Conservation (phyloP, 768 basidiomycete species). For the Russula emetica region DNA sequence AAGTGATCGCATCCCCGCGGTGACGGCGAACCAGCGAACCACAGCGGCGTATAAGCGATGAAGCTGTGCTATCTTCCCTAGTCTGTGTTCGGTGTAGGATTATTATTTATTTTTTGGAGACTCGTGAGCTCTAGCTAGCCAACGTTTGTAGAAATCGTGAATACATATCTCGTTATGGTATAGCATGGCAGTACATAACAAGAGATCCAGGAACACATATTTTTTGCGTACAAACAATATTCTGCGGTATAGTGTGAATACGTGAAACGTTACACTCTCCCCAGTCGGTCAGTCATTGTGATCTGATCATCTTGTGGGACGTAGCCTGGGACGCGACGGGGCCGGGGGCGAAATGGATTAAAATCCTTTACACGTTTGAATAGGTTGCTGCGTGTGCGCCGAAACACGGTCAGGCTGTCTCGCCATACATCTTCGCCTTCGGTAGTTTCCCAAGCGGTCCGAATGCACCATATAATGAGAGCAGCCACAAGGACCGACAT, state of each 20-base stretch:
- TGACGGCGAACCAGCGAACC: neutral
- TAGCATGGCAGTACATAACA: neutral
- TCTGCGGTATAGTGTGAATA: neutral
- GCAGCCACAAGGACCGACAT: neutral
- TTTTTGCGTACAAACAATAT: neutral
- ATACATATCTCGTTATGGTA: neutral
- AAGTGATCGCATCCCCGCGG: neutral
- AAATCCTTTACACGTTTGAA: neutral
- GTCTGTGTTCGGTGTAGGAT: neutral
- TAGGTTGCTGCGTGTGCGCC: neutral
- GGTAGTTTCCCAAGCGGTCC: neutral
- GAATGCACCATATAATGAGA: slow-evolving; percentile 13
- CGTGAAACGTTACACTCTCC: neutral
- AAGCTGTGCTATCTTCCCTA: neutral
- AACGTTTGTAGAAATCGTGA: neutral
- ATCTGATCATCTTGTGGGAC: neutral
- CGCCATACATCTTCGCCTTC: neutral
- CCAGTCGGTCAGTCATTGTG: neutral
- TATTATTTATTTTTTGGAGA: neutral
- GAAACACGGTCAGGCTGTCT: neutral
- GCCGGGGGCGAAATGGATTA: neutral
- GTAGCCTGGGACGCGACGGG: neutral
- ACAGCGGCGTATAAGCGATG: neutral
- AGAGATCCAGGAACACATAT: neutral
- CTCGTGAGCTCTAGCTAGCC: neutral